Base-by-base conservation (phyloP, 78 protist species). In the Dictyostelium intermedium region DNA sequence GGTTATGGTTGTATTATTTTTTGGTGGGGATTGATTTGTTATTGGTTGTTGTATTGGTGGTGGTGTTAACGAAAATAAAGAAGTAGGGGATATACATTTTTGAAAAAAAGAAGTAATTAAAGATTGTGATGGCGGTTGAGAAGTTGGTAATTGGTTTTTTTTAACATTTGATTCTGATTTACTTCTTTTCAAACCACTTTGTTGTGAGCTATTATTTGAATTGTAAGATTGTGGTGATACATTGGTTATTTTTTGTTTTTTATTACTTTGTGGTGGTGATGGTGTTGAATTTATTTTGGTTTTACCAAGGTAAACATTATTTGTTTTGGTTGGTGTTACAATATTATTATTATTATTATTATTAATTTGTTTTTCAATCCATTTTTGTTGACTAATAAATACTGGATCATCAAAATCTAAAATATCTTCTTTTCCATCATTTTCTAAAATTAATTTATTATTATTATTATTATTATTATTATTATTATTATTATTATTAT, bases 21-120 rank as follows among this genome's bases (percentile, higher is more conserved):
- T 82, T 60, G 79, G n/a, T 25, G 66, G 27, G 5, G 66, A 56
- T 56, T 56, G 66, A 27, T 20, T 56, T 56, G 27, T 20, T 56
- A 8, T 56, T 56, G 66, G n/a, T 50, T 50, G 61, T 2, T 50
- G 61, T 11, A n/a, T 13, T 50, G n/a, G n/a, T 50, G 66, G 63
- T 1, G 60, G 61, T 50, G 27, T 20, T 3, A 20, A 20, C 9
- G 66, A 56, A 56, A 56, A 56, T 56, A 56, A 56, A 56, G 85
- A 32, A 18, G 85, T 53, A 30, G 76, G n/a, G 66, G 27, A 30
- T 25, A 69, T 16, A 63, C 85, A 78, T 76, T 45, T 76, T 63
- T 78, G 93, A 63, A 87, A 87, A 43, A 87, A 87, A 2, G 60
- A 72, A n/a, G 85, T 78, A 27, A 87, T 87, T n/a, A 78, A 56